Percentiles rank a stretch among this genome's conserved stretches.
Evolutionary conservation across 2,329 filamentous ascomycete species (phyloP).

Genomic region (Hypoxylon sp.): DNA sequence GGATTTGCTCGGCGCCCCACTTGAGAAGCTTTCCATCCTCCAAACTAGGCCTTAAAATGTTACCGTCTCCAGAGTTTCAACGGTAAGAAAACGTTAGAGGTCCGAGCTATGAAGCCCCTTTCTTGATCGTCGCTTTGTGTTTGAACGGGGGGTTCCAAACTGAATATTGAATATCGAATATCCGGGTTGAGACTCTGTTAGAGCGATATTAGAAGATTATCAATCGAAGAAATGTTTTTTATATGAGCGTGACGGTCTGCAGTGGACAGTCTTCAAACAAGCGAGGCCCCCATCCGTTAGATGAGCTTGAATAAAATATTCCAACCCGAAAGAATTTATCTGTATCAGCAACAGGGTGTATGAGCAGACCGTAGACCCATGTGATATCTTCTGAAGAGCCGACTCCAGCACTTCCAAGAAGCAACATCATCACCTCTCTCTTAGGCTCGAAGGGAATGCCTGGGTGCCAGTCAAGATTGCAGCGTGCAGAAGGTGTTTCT

Average conservation of each 20-base stretch:
- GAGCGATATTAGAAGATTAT: neutral
- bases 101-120: slow-evolving; percentile 8
- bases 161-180: neutral
- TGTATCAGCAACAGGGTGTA: slow-evolving; percentile 7
- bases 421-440: slow-evolving; percentile 9
- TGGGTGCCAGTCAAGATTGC: neutral
- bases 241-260: slow-evolving; percentile 14
- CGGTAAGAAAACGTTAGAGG: slow-evolving; percentile 11
- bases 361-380: slow-evolving; percentile 8
- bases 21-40: slow-evolving; percentile 18
- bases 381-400: neutral
- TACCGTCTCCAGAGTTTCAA: slow-evolving; percentile 6
- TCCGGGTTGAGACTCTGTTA: neutral
- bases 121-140: slow-evolving; percentile 19
- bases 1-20: slow-evolving; percentile 38
- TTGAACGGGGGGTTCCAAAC: neutral
- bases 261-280: slow-evolving; percentile 15
- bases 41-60: slow-evolving; percentile 9
- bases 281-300: slow-evolving; percentile 8
- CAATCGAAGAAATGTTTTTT: neutral
- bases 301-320: slow-evolving; percentile 2
- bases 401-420: slow-evolving; percentile 6
- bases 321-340: slow-evolving; percentile 20
- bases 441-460: neutral
- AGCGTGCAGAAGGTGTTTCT: neutral